A percentile compares a stretch with the other conserved stretches of the same genome.
These are phyloP conservation scores for Pseudogymnoascus sp. DNA, from an alignment of 2,329 filamentous ascomycete genomes.

Conservation along the genomic window DNA sequence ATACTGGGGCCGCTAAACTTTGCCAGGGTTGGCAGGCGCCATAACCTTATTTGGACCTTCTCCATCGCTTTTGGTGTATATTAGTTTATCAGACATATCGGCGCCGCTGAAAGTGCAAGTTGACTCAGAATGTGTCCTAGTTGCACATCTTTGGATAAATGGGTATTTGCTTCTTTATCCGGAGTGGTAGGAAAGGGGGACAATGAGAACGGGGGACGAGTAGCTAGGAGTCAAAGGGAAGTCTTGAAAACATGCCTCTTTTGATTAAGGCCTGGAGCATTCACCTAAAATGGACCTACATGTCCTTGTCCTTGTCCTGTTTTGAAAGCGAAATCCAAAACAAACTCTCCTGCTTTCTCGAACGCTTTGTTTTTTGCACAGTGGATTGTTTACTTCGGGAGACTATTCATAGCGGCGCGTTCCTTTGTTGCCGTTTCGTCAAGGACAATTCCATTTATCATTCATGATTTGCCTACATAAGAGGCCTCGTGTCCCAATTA, in stretches of 20 bases:
- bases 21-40: not conserved
- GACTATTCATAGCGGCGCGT: not conserved
- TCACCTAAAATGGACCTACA: not conserved
- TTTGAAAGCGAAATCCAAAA: not conserved
- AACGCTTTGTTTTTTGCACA: not conserved
- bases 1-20: not conserved
- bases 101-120: not conserved
- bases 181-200: not conserved
- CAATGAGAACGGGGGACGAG: not conserved
- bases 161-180: not conserved
- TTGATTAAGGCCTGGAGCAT: not conserved
- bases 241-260: not conserved
- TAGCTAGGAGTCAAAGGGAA: not conserved
- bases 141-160: not conserved
- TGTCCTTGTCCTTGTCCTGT: not conserved
- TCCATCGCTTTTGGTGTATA: not conserved
- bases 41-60: conserved; percentile 2
- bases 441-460: not conserved
- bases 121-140: too few species aligned
- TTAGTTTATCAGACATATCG: not conserved
- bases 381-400: not conserved
- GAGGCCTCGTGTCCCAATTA: not conserved
- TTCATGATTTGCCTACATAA: not conserved
- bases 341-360: not conserved
- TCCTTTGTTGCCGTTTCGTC: not conserved